These are phyloP conservation scores for Thalassiosira mediterranea DNA, from an alignment of 352 stramenopile species.

Conservation along the genomic window DNA sequence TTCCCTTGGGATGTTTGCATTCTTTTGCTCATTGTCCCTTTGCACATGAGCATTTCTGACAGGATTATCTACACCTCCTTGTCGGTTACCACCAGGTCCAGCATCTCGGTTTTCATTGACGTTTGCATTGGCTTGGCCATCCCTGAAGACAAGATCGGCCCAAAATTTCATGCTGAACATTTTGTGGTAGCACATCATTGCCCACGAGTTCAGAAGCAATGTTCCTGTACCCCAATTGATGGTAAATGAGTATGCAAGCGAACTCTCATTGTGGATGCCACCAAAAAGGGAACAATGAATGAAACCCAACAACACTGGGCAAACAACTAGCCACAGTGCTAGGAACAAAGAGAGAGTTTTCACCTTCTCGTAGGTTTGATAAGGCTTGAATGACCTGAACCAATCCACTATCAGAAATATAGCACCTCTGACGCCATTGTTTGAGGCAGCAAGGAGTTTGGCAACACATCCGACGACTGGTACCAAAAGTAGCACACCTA, in stretches of 20 bases:
- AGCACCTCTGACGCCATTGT: slow-evolving; percentile 10
- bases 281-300: slow-evolving; percentile 62
- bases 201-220: slow-evolving; percentile 72
- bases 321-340: slow-evolving; percentile 59
- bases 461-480: slow-evolving; percentile 32
- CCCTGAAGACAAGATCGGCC: slow-evolving; percentile 50
- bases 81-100: too few species aligned
- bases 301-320: slow-evolving; percentile 59
- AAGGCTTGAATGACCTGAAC: slow-evolving; percentile 43
- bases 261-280: slow-evolving; percentile 42
- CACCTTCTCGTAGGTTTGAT: slow-evolving; percentile 48
- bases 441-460: slow-evolving; percentile 21
- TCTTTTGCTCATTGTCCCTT: slow-evolving; percentile 8
- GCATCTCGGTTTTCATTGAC: slow-evolving; percentile 21
- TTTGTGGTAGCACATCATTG: slow-evolving; percentile 56
- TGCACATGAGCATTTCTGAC: slow-evolving; percentile 19
- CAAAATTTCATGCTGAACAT: slow-evolving; percentile 76
- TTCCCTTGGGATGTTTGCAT: too few species aligned
- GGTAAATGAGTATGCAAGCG: too few species aligned
- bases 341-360: slow-evolving; percentile 40
- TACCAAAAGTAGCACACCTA: slow-evolving; percentile 63
- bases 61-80: slow-evolving; percentile 25
- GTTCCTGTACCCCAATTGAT: slow-evolving; percentile 59
- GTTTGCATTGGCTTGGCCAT: slow-evolving; percentile 45
- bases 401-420: slow-evolving; percentile 12